Evolutionary conservation across 169 alveolate species (phyloP), one percentile per base, ranked within the genome.

Genomic region (Cryptosporidium felis): DNA sequence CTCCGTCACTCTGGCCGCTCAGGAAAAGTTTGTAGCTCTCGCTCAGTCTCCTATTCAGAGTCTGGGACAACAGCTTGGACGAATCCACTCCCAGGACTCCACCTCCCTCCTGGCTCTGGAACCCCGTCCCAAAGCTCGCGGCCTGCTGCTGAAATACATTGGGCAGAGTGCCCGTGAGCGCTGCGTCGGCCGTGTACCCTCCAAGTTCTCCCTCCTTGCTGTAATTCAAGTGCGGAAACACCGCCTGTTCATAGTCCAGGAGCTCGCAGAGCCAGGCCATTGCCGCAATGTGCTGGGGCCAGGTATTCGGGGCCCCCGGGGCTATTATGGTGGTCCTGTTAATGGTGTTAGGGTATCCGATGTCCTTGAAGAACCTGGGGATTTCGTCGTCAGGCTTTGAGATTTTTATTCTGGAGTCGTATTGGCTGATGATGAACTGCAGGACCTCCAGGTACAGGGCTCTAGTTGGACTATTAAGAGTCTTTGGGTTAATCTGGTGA

Each of bases 181-280:
- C n/a, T 0, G 61, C n/a, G 41, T 74, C 85, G 10, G 66, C 59
- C 46, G 40, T 45, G 16, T 53, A 74, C 6, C 67, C 53, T 5
- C 63, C 63, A 53, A 47, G 41, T 9, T 90, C 82, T 36, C 89
- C 88, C 34, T 81, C 79, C 34, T 80, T 90, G 38, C 81, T 36
- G 62, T 82, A 90, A 67, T 90, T 89, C 56, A 89, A 88, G 62
- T 91, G 91, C 62, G 80, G 89, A 56, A 90, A 91, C 14, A 91
- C 88, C 23, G 91, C 95, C 5, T 82, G 91, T 61, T 92, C 95
- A 60, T 91, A 92, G 18, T 91, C 92, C 10, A 92, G 60, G 28
- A 92, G 74, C 66, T 92, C 94, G 53, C 95, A 92, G 21, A 92
- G 82, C 95, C 95, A 92, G 16, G 92, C 56, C 79, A 92, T 60